These are phyloP conservation scores for Acanthamoeba culbertsoni DNA, from an alignment of 208 protist genomes.

Conservation along the genomic window DNA sequence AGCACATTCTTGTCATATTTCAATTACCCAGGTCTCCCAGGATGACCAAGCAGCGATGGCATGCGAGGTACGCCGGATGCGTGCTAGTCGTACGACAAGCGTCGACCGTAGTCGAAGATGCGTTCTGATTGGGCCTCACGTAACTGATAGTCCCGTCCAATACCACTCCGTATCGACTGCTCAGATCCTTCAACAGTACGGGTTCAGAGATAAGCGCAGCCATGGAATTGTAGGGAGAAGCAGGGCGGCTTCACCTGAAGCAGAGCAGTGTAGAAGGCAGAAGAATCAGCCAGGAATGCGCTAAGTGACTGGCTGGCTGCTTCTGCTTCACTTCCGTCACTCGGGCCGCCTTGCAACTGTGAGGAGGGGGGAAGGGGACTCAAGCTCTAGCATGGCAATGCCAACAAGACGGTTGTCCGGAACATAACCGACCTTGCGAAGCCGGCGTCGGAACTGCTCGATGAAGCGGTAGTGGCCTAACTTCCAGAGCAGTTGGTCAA, in stretches of 20 bases:
- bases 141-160: background rate
- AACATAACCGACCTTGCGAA: background rate
- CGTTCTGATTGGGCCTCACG: background rate
- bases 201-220: background rate
- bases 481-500: background rate
- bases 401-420: background rate
- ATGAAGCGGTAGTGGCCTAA: background rate
- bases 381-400: background rate
- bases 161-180: background rate
- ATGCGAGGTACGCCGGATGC: background rate
- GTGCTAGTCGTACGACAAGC: background rate
- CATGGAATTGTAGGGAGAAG: background rate
- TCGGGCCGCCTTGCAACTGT: background rate
- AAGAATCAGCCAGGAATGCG: background rate
- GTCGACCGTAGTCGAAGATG: background rate
- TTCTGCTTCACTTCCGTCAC: background rate
- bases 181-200: background rate
- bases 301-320: background rate
- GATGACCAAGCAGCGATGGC: background rate
- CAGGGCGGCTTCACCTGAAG: background rate
- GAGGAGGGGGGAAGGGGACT: background rate
- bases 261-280: background rate
- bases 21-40: background rate
- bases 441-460: background rate
- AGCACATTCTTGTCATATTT: no score